Conservation (phyloP, 768 basidiomycete genomes). For the Suillus brevipes region DNA sequence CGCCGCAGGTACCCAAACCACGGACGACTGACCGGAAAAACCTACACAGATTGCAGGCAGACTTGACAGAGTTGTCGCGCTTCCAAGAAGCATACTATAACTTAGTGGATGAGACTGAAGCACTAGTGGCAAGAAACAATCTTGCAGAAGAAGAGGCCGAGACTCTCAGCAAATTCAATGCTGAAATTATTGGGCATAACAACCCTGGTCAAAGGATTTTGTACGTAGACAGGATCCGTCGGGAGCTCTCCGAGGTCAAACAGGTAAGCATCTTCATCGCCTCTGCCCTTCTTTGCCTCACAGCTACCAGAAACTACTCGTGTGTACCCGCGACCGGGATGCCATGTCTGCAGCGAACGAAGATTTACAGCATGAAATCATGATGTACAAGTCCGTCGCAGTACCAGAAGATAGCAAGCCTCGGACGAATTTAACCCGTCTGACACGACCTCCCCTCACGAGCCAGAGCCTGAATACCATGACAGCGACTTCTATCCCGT, state of each 20-base stretch:
- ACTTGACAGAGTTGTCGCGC: constrained; percentile 58
- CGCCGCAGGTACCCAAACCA: constrained; percentile 23
- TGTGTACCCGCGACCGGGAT: constrained; percentile 50
- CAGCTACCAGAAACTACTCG: constrained; percentile 45
- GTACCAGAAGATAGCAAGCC: constrained; percentile 51
- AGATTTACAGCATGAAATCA: constrained; percentile 53
- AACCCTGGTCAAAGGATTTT: constrained; percentile 85
- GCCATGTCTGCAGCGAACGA: constrained; percentile 41
- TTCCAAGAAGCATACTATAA: constrained; percentile 74
- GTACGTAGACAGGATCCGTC: constrained; percentile 82
- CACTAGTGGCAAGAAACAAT: constrained; percentile 66
- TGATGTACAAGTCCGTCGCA: constrained; percentile 60
- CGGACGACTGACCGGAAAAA: constrained; percentile 23
- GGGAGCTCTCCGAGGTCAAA: constrained; percentile 78
- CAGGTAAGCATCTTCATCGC: constrained; percentile 54
- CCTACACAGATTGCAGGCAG: constrained; percentile 40
- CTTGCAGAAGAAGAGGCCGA: constrained; percentile 80
- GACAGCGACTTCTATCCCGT: not conserved
- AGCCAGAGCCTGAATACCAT: constrained; percentile 40
- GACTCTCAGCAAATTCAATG: constrained; percentile 77
- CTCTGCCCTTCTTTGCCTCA: not conserved
- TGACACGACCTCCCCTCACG: constrained; percentile 49
- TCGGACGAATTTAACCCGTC: constrained; percentile 47
- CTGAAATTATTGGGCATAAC: constrained; percentile 79
- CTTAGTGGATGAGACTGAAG: constrained; percentile 61